Conservation (phyloP, 805 yeast species). For the Ascoidea rubescens region DNA sequence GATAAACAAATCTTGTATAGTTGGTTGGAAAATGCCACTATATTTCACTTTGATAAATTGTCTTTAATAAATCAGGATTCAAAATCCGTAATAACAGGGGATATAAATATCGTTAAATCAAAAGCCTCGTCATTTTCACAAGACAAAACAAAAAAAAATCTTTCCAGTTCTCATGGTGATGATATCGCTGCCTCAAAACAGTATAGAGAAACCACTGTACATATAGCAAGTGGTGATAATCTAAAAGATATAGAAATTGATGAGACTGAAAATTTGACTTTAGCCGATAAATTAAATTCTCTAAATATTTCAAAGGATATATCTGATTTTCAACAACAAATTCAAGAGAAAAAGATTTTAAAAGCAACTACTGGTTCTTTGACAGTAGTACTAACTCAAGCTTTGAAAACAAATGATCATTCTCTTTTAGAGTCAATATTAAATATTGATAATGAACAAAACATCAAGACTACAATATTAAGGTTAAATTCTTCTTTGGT, state of each 20-base stretch:
- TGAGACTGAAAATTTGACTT: constrained; percentile 27
- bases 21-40: constrained; percentile 50
- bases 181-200: constrained; percentile 39
- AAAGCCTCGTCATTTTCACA: background rate
- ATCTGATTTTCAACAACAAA: constrained; percentile 3
- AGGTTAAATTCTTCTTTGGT: constrained; percentile 42
- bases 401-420: constrained; percentile 77
- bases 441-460: constrained; percentile 32
- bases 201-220: constrained; percentile 42
- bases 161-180: constrained; percentile 17
- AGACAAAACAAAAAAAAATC: background rate
- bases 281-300: constrained; percentile 39
- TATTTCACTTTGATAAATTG: constrained; percentile 43
- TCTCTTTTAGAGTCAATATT: constrained; percentile 76
- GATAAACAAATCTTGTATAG: constrained; percentile 27
- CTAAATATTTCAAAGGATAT: constrained; percentile 10
- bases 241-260: constrained; percentile 34
- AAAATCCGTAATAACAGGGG: constrained; percentile 2
- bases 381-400: constrained; percentile 76
- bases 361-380: constrained; percentile 62
- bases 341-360: constrained; percentile 13
- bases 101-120: constrained; percentile 1
- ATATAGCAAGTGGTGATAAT: constrained; percentile 43
- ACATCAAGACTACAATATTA: constrained; percentile 40
- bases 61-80: constrained; percentile 33